phyloP scores from a whole-genome alignment of 2,329 filamentous ascomycete species.

The Ophiostoma sp. region DNA sequence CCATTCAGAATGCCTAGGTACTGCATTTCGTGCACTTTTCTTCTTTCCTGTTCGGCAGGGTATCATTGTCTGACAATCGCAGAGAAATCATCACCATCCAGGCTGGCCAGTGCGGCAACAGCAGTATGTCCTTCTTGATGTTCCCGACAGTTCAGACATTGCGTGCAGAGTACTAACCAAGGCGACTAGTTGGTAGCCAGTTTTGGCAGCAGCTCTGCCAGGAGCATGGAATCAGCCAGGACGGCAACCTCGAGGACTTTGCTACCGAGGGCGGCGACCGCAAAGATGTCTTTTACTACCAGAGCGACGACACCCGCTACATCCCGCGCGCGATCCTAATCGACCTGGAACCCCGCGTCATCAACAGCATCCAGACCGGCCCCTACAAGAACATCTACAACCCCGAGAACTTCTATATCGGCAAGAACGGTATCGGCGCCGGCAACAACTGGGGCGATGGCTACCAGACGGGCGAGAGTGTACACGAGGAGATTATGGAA shows the following conservation, averaged over 20 bases:
- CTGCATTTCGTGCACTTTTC: background rate
- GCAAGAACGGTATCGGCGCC: conserved; percentile 86
- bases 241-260: conserved; percentile 96
- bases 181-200: conserved; percentile 73
- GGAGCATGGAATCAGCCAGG: conserved; percentile 95
- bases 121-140: conserved; percentile 60
- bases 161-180: conserved; percentile 14
- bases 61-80: conserved; percentile 17
- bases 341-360: conserved; percentile 87
- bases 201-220: conserved; percentile 99
- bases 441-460: conserved; percentile 98
- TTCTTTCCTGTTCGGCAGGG: background rate
- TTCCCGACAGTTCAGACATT: conserved; percentile 32
- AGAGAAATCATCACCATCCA: conserved; percentile 99
- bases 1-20: conserved; percentile 36
- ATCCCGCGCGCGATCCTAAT: conserved; percentile 94
- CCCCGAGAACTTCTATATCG: conserved; percentile 96
- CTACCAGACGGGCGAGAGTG: conserved; percentile 83
- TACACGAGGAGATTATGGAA: conserved; percentile 96
- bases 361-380: conserved; percentile 86
- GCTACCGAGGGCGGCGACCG: conserved; percentile 95
- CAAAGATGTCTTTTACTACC: conserved; percentile 99
- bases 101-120: conserved; percentile 98
- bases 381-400: conserved; percentile 99
- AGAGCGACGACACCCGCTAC: conserved; percentile 97